Conservation (phyloP, 129 eudicot species). For the Artemisia tridentata region DNA sequence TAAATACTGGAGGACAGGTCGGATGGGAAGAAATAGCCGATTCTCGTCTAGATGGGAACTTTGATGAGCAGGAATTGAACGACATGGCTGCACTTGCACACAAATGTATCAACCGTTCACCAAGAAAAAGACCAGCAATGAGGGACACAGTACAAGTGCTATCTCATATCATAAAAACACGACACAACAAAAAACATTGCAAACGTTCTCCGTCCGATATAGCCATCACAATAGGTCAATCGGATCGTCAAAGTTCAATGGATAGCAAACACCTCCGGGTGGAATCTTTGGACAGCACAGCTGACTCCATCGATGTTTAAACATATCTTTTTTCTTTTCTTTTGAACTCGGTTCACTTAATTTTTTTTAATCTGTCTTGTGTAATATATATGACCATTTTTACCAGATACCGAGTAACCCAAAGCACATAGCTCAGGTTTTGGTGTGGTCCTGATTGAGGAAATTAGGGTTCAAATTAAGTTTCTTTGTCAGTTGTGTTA, state of each 20-base stretch:
- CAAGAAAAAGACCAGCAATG: slow-evolving; percentile 80
- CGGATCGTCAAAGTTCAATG: slow-evolving; percentile 38
- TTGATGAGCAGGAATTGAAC: slow-evolving; percentile 63
- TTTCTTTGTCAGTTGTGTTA: slow-evolving; percentile 15
- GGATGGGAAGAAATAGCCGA: slow-evolving; percentile 95
- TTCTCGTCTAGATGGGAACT: slow-evolving; percentile 73
- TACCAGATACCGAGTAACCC: slow-evolving; percentile 32
- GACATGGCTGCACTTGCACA: slow-evolving; percentile 84
- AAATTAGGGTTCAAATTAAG: slow-evolving; percentile 26
- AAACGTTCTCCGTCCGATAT: slow-evolving; percentile 46
- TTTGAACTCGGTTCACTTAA: slow-evolving; percentile 17
- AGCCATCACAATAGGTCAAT: slow-evolving; percentile 40
- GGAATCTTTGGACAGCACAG: slow-evolving; percentile 68
- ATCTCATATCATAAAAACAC: slow-evolving; percentile 51
- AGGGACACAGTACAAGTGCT: slow-evolving; percentile 74
- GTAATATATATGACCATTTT: slow-evolving; percentile 31
- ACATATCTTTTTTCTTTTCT: slow-evolving; percentile 2
- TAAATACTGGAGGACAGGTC: slow-evolving; percentile 70
- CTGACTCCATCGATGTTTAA: slow-evolving; percentile 59
- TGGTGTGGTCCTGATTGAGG: slow-evolving; percentile 28
- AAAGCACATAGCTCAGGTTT: slow-evolving; percentile 27
- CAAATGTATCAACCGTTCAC: slow-evolving; percentile 64
- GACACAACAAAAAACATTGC: slow-evolving; percentile 49
- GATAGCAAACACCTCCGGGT: slow-evolving; percentile 46
- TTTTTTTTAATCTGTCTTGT: slow-evolving; percentile 13